phyloP scores from a whole-genome alignment of 345 rosid species.

The Corchorus capsularis region DNA sequence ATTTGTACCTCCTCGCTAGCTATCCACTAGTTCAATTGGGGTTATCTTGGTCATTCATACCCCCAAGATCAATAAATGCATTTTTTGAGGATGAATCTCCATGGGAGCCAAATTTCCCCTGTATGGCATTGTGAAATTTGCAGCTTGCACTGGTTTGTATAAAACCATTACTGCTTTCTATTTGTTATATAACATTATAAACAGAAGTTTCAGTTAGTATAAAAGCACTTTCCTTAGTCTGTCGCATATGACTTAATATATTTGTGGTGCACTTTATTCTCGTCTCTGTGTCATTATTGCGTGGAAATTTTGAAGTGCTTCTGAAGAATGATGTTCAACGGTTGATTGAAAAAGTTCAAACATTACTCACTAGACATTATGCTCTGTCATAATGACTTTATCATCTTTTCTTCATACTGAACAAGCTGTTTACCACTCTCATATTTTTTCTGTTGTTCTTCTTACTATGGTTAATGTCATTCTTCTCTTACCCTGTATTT shows the following conservation, averaged over 20 bases:
- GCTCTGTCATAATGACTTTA: constrained; percentile 22
- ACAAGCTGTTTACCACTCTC: background rate
- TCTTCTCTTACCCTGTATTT: background rate
- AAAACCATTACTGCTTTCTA: background rate
- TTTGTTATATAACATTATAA: background rate
- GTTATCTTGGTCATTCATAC: background rate
- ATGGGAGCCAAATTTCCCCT: background rate
- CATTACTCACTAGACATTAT: constrained; percentile 4
- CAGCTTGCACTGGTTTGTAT: background rate
- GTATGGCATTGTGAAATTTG: background rate
- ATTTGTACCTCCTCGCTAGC: background rate
- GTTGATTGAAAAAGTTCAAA: constrained; percentile 23
- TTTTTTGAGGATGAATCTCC: background rate
- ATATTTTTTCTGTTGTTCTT: background rate
- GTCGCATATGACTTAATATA: constrained; percentile 9
- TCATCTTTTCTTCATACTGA: constrained; percentile 17
- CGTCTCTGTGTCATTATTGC: background rate
- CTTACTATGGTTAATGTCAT: background rate
- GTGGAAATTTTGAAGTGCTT: constrained; percentile 15
- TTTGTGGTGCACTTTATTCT: constrained; percentile 13
- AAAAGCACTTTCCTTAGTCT: background rate
- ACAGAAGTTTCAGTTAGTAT: background rate
- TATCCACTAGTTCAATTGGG: background rate
- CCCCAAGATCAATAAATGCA: background rate
- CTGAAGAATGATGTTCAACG: constrained; percentile 7